A percentile compares a stretch with the other conserved stretches of the same genome.
These are phyloP conservation scores for Plasmodium inui DNA, from an alignment of 169 alveolate species.

Conservation along the genomic window DNA sequence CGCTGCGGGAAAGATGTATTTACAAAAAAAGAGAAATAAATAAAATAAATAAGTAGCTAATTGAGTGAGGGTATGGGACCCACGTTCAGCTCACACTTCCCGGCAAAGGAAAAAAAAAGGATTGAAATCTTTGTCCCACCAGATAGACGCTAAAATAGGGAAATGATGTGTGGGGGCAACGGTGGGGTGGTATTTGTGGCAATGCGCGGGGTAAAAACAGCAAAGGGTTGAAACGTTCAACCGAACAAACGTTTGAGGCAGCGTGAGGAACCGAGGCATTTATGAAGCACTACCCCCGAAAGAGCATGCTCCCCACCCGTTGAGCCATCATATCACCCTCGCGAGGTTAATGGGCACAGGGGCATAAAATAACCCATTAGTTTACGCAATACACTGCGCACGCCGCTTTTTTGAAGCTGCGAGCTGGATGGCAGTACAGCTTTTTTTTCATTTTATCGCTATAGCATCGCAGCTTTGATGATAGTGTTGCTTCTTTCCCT, in stretches of 20 bases:
- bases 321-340: background rate
- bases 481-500: background rate
- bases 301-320: background rate
- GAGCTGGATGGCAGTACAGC: background rate
- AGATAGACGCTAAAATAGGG: background rate
- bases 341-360: background rate
- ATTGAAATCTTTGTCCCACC: background rate
- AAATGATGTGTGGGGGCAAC: background rate
- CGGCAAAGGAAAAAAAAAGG: background rate
- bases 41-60: background rate
- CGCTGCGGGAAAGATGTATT: background rate
- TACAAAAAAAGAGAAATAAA: too few species aligned
- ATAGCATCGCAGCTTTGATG: background rate
- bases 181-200: background rate
- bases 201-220: background rate
- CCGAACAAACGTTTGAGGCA: background rate
- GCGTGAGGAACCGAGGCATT: too few species aligned
- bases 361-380: background rate
- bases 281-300: background rate
- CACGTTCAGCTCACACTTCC: background rate
- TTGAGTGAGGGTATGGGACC: background rate
- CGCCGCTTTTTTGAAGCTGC: background rate
- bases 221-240: background rate
- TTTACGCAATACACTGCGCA: background rate
- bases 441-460: background rate